A percentile compares a stretch with the other conserved stretches of the same genome.
phyloP scores from a whole-genome alignment of 139 green algal species.

The Closterium sp. region DNA sequence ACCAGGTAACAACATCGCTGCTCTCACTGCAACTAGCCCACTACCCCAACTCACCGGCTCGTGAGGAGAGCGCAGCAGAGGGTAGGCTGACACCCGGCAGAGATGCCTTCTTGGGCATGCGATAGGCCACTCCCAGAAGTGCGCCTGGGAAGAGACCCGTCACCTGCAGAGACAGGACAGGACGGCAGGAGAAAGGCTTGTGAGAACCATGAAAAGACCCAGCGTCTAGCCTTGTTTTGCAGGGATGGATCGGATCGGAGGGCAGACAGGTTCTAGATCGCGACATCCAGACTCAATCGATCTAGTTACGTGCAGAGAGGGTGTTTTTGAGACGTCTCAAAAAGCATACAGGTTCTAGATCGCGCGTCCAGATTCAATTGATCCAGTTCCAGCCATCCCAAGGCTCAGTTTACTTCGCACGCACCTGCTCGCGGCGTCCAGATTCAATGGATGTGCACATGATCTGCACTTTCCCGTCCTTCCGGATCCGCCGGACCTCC shows the following conservation, averaged over 20 bases:
- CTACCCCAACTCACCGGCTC: neutral
- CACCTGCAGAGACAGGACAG: neutral
- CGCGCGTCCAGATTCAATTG: no score
- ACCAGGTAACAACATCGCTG: no score
- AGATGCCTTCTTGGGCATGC: neutral
- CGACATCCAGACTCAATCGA: no score
- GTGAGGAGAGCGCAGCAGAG: neutral
- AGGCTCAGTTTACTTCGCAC: neutral
- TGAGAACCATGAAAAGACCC: no score
- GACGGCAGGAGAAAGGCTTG: no score
- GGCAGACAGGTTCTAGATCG: no score
- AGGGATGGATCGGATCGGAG: no score
- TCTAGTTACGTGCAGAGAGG: no score
- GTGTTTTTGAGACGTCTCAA: no score
- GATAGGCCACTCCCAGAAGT: constrained; percentile 40
- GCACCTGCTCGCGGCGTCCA: constrained; percentile 28
- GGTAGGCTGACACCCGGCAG: neutral
- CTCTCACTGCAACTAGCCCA: no score
- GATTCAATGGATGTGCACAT: constrained; percentile 24
- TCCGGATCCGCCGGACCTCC: constrained; percentile 21
- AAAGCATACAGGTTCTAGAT: no score
- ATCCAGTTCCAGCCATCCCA: neutral
- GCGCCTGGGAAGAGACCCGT: constrained; percentile 42
- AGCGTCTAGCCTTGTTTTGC: no score
- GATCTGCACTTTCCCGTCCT: neutral